These are phyloP conservation scores for Trematosphaeria pertusa DNA, from an alignment of 2,329 filamentous ascomycete genomes.

Conservation along the genomic window DNA sequence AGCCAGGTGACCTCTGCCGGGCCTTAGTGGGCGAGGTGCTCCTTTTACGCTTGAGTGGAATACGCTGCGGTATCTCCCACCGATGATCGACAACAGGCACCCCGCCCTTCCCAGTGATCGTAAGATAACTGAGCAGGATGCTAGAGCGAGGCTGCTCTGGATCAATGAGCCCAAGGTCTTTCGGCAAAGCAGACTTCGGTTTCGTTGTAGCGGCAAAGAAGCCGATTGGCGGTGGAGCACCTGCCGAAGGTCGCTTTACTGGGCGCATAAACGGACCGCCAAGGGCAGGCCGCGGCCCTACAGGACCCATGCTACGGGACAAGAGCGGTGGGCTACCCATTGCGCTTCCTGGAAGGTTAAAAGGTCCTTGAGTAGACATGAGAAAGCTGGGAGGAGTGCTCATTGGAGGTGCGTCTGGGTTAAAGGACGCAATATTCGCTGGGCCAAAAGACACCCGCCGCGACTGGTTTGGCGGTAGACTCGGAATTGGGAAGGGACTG, in stretches of 20 bases:
- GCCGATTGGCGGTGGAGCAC: constrained; percentile 25
- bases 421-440: constrained; percentile 1
- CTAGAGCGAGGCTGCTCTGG: neutral
- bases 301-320: neutral
- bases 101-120: constrained; percentile 24
- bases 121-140: constrained; percentile 21
- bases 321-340: constrained; percentile 1
- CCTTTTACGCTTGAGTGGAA: constrained; percentile 2
- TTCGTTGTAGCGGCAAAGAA: constrained; percentile 28
- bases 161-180: neutral
- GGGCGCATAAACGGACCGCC: constrained; percentile 6
- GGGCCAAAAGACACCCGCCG: constrained; percentile 9
- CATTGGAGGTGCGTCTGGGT: constrained; percentile 2
- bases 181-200: constrained; percentile 4
- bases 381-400: neutral
- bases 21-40: neutral
- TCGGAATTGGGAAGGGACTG: constrained; percentile 5
- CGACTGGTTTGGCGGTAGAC: neutral
- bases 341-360: neutral
- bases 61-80: constrained; percentile 19
- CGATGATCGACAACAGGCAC: constrained; percentile 25
- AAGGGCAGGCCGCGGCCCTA: neutral
- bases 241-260: neutral
- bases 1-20: neutral
- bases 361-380: neutral